These are phyloP conservation scores for Crithidia brevicula DNA, from an alignment of 208 protist genomes.

Conservation along the genomic window DNA sequence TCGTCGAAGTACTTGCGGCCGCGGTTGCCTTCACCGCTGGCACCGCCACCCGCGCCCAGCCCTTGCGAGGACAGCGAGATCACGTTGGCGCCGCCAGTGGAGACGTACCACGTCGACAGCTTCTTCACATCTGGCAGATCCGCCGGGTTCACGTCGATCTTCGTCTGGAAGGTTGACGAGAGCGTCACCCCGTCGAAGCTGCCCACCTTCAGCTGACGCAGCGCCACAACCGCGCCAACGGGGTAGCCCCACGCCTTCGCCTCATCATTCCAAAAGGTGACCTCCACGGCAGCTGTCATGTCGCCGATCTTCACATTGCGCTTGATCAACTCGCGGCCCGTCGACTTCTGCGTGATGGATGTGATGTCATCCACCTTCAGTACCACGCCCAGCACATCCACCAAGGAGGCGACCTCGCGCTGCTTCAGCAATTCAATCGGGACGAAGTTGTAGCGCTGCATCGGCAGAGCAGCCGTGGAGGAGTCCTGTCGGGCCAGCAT, in stretches of 20 bases:
- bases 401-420: conserved; percentile 83
- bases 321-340: conserved; percentile 82
- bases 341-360: conserved; percentile 84
- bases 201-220: conserved; percentile 86
- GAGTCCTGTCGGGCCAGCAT: conserved; percentile 64
- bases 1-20: conserved; percentile 89
- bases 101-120: conserved; percentile 83
- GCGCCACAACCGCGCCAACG: conserved; percentile 76
- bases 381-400: conserved; percentile 88
- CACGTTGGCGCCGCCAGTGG: conserved; percentile 84
- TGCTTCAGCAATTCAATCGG: conserved; percentile 88
- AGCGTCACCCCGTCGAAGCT: conserved; percentile 89
- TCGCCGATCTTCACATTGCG: conserved; percentile 85
- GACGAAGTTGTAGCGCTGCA: conserved; percentile 90
- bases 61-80: conserved; percentile 69
- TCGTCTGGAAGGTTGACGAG: conserved; percentile 81
- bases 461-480: conserved; percentile 53
- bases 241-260: conserved; percentile 70
- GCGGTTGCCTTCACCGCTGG: conserved; percentile 63
- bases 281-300: conserved; percentile 77
- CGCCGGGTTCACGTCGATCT: conserved; percentile 80
- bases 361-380: conserved; percentile 69
- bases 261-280: conserved; percentile 91
- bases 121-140: conserved; percentile 87
- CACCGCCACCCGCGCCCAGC: conserved; percentile 31